phyloP scores from a whole-genome alignment of 2,329 filamentous ascomycete genomes.

The Diaporthe sp. region DNA sequence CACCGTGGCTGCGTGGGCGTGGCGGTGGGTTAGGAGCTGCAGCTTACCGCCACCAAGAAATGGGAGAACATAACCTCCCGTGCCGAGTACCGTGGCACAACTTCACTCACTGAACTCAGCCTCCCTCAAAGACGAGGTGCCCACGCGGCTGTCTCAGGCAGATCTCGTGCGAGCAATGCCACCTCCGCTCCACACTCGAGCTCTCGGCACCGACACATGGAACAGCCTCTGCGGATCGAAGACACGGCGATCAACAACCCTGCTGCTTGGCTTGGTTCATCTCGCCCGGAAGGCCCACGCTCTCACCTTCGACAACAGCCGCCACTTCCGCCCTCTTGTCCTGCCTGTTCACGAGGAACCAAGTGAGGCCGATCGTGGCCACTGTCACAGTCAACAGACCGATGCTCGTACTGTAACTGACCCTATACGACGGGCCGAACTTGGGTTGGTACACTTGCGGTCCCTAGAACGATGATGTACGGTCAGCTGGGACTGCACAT shows the following conservation, averaged over 20 bases:
- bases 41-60: background rate
- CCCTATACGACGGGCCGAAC: constrained; percentile 50
- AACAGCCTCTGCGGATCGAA: background rate
- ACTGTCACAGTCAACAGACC: constrained; percentile 45
- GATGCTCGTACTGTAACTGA: constrained; percentile 49
- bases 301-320: background rate
- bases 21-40: background rate
- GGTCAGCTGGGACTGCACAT: background rate
- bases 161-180: background rate
- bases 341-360: constrained; percentile 38
- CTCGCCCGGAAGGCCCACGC: background rate
- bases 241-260: background rate
- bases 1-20: no score
- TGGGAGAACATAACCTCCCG: background rate
- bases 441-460: constrained; percentile 52
- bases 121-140: background rate
- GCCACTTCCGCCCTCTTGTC: constrained; percentile 28
- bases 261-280: background rate
- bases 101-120: no score
- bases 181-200: background rate
- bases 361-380: constrained; percentile 36
- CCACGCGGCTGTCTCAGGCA: background rate
- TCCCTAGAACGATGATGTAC: constrained; percentile 35
- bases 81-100: background rate
- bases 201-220: background rate